phyloP scores from a whole-genome alignment of 352 stramenopile species.

The Globisporangium paddicum region DNA sequence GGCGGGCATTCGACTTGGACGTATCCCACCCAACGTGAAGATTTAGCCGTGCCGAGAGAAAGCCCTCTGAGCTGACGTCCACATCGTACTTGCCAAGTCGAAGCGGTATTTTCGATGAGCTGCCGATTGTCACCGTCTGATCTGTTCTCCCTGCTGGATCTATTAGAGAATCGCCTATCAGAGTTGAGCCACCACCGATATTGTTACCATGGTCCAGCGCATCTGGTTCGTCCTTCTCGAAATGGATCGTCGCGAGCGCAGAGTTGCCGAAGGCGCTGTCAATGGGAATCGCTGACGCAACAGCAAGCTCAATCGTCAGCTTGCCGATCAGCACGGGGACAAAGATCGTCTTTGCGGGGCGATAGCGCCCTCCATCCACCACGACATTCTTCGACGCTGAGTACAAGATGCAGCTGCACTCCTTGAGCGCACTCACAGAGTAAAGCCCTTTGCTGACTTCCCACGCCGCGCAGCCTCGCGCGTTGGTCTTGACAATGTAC shows the following conservation, averaged over 20 bases:
- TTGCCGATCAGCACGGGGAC: conserved; percentile 61
- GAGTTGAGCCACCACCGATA: neutral
- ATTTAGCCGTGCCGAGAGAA: conserved; percentile 16
- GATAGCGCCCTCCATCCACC: conserved; percentile 55
- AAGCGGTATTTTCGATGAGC: conserved; percentile 31
- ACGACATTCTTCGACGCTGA: conserved; percentile 65
- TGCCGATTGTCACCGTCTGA: conserved; percentile 16
- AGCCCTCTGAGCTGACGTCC: conserved; percentile 19
- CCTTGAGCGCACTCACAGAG: conserved; percentile 37
- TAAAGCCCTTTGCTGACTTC: conserved; percentile 60
- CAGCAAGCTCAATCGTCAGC: conserved; percentile 28
- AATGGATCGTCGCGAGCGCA: neutral
- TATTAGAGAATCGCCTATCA: neutral
- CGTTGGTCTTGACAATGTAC: conserved; percentile 36
- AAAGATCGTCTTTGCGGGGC: conserved; percentile 35
- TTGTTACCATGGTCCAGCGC: no score
- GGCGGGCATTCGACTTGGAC: conserved; percentile 16
- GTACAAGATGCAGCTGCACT: conserved; percentile 61
- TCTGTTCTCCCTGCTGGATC: neutral
- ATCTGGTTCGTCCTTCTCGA: conserved; percentile 5
- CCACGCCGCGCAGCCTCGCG: conserved; percentile 38
- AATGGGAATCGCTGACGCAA: conserved; percentile 4
- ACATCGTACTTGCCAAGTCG: conserved; percentile 37
- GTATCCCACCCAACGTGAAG: conserved; percentile 37
- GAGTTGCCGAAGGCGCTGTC: neutral